Percentiles rank a stretch among this genome's conserved stretches.
phyloP scores from a whole-genome alignment of 176 grass and related monocot genomes.

The Calamus simplicifolius region DNA sequence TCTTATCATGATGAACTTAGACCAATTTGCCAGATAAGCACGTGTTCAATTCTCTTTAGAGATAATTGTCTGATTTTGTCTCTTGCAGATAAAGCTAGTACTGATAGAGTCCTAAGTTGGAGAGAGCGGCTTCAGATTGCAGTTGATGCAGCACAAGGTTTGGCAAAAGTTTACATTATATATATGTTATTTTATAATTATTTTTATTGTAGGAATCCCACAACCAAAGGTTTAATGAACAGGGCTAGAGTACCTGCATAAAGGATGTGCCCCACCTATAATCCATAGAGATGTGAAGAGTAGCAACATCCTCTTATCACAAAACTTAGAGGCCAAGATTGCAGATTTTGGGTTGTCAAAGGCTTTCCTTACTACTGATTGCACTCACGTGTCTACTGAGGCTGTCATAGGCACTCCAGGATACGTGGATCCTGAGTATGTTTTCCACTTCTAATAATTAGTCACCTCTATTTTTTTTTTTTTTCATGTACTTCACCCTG shows the following conservation, averaged over 20 bases:
- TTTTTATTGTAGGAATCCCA: background rate
- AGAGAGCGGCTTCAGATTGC: slow-evolving; percentile 45
- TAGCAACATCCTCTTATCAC: slow-evolving; percentile 37
- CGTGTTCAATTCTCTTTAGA: too few relatives aligned
- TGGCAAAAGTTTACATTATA: background rate
- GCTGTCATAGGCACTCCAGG: slow-evolving; percentile 26
- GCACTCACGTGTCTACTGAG: slow-evolving; percentile 32
- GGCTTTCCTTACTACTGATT: slow-evolving; percentile 8
- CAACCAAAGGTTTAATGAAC: background rate
- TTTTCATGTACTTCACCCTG: too few relatives aligned
- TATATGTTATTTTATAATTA: background rate
- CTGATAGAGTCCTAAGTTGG: slow-evolving; percentile 31
- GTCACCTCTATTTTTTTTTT: too few relatives aligned
- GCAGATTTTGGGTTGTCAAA: slow-evolving; percentile 40
- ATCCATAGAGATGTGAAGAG: slow-evolving; percentile 56
- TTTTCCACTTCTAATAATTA: too few relatives aligned
- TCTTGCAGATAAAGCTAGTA: background rate
- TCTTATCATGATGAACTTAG: too few relatives aligned
- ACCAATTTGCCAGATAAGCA: slow-evolving; percentile 2
- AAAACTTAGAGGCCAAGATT: slow-evolving; percentile 32
- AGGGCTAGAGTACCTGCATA: slow-evolving; percentile 54
- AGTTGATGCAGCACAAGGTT: slow-evolving; percentile 40
- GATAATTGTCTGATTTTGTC: too few relatives aligned
- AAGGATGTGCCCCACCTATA: slow-evolving; percentile 31
- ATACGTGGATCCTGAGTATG: slow-evolving; percentile 50